Conservation (phyloP, 2,329 filamentous ascomycete genomes). For the Botrytis squamosa region DNA sequence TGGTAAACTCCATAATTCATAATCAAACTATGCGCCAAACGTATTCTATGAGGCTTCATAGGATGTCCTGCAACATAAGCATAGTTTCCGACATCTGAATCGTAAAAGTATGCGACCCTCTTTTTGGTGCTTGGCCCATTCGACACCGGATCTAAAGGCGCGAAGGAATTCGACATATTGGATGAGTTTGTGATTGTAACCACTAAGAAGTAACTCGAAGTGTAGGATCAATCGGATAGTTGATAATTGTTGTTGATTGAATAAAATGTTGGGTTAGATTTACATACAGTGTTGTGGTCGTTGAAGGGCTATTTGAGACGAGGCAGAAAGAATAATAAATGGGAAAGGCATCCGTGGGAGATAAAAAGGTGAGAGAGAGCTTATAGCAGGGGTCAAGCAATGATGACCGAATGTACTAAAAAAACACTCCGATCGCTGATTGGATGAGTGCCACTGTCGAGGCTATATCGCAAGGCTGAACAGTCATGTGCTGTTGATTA, state of each 20-base stretch:
- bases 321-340: constrained; percentile 6
- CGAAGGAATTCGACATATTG: constrained; percentile 42
- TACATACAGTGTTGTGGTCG: background rate
- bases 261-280: background rate
- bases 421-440: background rate
- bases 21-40: constrained; percentile 90
- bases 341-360: background rate
- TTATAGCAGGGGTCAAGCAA: constrained; percentile 12
- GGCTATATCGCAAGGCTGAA: constrained; percentile 18
- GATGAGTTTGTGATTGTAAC: constrained; percentile 16
- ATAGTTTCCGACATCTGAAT: constrained; percentile 97
- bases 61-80: constrained; percentile 95
- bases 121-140: constrained; percentile 58
- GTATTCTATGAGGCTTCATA: constrained; percentile 98
- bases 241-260: background rate
- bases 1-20: constrained; percentile 95
- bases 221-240: background rate
- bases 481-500: constrained; percentile 15
- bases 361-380: constrained; percentile 13
- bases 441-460: constrained; percentile 1
- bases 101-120: constrained; percentile 97
- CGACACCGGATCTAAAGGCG: constrained; percentile 51
- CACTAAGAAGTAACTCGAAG: background rate
- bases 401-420: constrained; percentile 18
- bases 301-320: background rate